Percentiles rank a stretch among this genome's conserved stretches.
These are phyloP conservation scores for Pestalotiopsis sp. DNA, from an alignment of 2,329 filamentous ascomycete species.

Conservation along the genomic window DNA sequence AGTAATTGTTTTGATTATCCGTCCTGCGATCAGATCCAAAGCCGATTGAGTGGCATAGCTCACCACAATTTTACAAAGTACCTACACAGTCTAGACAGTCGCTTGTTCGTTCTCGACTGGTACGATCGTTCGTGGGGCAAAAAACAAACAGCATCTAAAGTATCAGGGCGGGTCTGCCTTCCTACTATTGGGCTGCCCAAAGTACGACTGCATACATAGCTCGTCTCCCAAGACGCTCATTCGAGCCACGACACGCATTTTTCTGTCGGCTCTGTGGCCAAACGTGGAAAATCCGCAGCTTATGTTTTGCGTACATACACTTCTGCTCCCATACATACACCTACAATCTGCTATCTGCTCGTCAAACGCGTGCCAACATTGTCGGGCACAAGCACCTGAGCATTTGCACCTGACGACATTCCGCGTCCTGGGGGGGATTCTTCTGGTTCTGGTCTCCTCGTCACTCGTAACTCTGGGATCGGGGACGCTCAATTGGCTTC, in stretches of 20 bases:
- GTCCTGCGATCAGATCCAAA: too few relatives aligned
- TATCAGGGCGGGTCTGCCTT: constrained; percentile 31
- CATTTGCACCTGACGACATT: constrained; percentile 5
- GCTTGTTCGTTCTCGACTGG: neutral
- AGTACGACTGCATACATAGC: constrained; percentile 35
- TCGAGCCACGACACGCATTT: constrained; percentile 37
- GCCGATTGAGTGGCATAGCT: neutral
- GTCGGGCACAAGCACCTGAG: constrained; percentile 11
- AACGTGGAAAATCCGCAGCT: constrained; percentile 28
- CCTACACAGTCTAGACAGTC: neutral
- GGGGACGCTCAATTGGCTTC: constrained; percentile 14
- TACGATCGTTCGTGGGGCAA: constrained; percentile 9
- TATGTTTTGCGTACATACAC: neutral
- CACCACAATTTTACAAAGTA: neutral
- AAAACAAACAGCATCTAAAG: constrained; percentile 15
- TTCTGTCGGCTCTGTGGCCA: constrained; percentile 24
- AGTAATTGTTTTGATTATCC: too few relatives aligned
- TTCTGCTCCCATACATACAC: too few relatives aligned
- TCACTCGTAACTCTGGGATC: constrained; percentile 4
- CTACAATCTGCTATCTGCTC: too few relatives aligned
- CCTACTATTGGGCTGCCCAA: constrained; percentile 35
- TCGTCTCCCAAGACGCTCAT: constrained; percentile 30
- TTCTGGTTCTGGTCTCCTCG: neutral
- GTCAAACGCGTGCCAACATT: too few relatives aligned
- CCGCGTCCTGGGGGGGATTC: neutral